A percentile compares a stretch with the other conserved stretches of the same genome.
Conservation (phyloP, 75 land plant genomes). For the Ceratopteris richardii region DNA sequence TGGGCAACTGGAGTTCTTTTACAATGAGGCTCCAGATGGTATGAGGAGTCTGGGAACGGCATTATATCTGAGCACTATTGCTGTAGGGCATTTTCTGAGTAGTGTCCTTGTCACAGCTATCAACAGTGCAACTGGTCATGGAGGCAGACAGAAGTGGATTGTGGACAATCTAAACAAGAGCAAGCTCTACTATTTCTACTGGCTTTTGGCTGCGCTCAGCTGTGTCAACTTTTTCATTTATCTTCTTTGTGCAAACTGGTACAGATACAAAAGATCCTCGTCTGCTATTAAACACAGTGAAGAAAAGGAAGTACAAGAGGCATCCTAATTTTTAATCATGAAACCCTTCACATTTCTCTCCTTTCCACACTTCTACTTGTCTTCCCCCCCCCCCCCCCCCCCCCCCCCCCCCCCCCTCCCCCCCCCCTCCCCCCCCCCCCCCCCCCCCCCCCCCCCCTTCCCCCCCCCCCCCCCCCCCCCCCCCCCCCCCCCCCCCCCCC, state of each 20-base stretch:
- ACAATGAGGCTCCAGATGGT: constrained; percentile 57
- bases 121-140: constrained; percentile 46
- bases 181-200: constrained; percentile 75
- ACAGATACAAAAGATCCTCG: constrained; percentile 28
- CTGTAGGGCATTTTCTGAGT: constrained; percentile 81
- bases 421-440: too few species aligned
- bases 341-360: too few species aligned
- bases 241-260: constrained; percentile 62
- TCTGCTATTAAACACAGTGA: too few species aligned
- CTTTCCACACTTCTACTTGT: too few species aligned
- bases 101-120: constrained; percentile 58
- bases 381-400: too few species aligned
- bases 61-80: constrained; percentile 69
- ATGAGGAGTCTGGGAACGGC: constrained; percentile 86
- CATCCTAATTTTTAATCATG: too few species aligned
- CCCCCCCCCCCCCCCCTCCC: too few species aligned
- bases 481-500: too few species aligned
- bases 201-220: constrained; percentile 72
- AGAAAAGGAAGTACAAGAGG: too few species aligned
- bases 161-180: constrained; percentile 75
- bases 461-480: too few species aligned
- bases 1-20: constrained; percentile 92
- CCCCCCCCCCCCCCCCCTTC: too few species aligned
- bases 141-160: constrained; percentile 58
- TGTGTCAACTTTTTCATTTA: constrained; percentile 61